Conservation (phyloP, 208 protist genomes). For the Angomonas ambiguus region DNA sequence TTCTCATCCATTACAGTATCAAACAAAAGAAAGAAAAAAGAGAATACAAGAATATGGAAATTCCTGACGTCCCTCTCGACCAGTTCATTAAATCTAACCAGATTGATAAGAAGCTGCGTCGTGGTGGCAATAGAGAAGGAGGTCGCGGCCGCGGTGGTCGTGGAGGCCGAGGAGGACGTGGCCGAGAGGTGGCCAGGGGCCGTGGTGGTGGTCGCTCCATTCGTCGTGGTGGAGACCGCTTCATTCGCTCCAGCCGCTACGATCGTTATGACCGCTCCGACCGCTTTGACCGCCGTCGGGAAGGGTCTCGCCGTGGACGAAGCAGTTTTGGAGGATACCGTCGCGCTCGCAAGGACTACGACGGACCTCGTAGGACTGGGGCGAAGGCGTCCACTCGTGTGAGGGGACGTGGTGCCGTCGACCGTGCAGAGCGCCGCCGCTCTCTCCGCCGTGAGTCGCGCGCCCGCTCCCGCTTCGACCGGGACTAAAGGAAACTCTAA, state of each 20-base stretch:
- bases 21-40: background rate
- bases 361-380: conserved; percentile 22
- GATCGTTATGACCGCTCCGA: conserved; percentile 6
- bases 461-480: conserved; percentile 49
- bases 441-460: conserved; percentile 37
- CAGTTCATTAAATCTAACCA: conserved; percentile 90
- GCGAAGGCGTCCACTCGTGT: conserved; percentile 46
- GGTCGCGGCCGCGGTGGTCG: conserved; percentile 17
- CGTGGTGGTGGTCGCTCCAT: conserved; percentile 3
- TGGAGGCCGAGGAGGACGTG: conserved; percentile 8
- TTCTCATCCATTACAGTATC: background rate
- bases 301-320: conserved; percentile 17
- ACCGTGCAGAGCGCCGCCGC: conserved; percentile 69
- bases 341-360: background rate
- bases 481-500: conserved; percentile 28
- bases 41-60: conserved; percentile 53
- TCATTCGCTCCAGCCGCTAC: conserved; percentile 3
- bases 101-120: conserved; percentile 57
- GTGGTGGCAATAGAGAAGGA: conserved; percentile 8
- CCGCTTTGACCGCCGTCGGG: conserved; percentile 18
- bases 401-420: conserved; percentile 29
- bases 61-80: conserved; percentile 69
- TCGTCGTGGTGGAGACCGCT: conserved; percentile 3
- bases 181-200: background rate
- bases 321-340: conserved; percentile 13